These are phyloP conservation scores for Microsporum audouinii DNA, from an alignment of 2,329 filamentous ascomycete species.

Conservation along the genomic window DNA sequence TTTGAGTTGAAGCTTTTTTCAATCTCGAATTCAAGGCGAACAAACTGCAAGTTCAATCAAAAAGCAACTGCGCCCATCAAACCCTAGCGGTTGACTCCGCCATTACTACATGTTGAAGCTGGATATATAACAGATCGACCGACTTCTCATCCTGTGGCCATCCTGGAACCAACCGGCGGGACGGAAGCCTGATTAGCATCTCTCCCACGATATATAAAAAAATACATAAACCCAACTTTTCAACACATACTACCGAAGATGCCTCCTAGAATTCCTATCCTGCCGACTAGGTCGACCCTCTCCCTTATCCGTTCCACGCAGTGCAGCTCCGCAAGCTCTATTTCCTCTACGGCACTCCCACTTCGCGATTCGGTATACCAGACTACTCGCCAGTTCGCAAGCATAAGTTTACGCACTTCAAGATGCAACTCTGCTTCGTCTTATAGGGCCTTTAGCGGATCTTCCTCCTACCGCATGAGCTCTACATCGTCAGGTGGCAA, in stretches of 20 bases:
- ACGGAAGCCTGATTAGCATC: background rate
- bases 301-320: conserved; percentile 7
- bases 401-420: background rate
- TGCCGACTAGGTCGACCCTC: conserved; percentile 3
- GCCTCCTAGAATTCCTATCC: conserved; percentile 10
- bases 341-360: background rate
- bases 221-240: no score
- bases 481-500: conserved; percentile 22
- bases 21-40: background rate
- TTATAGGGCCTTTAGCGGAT: background rate
- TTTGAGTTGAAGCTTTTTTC: background rate
- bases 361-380: background rate
- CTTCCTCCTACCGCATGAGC: conserved; percentile 24
- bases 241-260: conserved; percentile 2
- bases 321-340: background rate
- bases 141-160: background rate
- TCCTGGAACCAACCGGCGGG: background rate
- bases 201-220: no score
- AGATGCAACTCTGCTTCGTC: background rate
- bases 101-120: background rate
- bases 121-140: background rate
- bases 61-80: background rate
- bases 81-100: background rate
- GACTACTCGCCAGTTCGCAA: background rate
- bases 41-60: background rate